phyloP scores from a whole-genome alignment of 805 yeast genomes.

The Priceomyces castillae region DNA sequence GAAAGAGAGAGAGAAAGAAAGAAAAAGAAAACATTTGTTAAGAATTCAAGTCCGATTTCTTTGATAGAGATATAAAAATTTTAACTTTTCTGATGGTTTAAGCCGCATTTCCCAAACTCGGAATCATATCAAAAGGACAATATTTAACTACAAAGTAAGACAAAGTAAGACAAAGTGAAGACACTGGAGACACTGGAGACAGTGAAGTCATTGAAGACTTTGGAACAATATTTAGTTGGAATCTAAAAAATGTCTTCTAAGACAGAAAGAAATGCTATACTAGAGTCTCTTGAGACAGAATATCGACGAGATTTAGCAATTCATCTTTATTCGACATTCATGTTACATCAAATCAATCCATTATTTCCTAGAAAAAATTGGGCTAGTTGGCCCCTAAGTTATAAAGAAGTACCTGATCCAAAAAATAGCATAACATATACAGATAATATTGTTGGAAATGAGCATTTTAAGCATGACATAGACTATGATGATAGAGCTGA shows the following conservation, averaged over 20 bases:
- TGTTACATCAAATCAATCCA: slow-evolving; percentile 40
- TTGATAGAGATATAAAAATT: background rate
- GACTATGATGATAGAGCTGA: slow-evolving; percentile 12
- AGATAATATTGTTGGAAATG: slow-evolving; percentile 11
- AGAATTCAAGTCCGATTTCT: background rate
- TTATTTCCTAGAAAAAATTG: slow-evolving; percentile 40
- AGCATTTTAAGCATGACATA: slow-evolving; percentile 7
- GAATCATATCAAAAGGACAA: background rate
- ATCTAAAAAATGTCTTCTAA: slow-evolving; percentile 6
- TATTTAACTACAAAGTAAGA: too few species aligned
- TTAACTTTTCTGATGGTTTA: background rate
- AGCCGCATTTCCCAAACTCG: slow-evolving; percentile 2
- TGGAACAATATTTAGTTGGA: too few species aligned
- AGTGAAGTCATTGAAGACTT: too few species aligned
- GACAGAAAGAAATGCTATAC: slow-evolving; percentile 20
- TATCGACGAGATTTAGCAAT: slow-evolving; percentile 56
- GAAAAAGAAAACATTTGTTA: background rate
- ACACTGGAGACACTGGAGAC: too few species aligned
- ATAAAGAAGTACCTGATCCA: slow-evolving; percentile 38
- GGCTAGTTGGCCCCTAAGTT: slow-evolving; percentile 59
- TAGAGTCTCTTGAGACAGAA: slow-evolving; percentile 44
- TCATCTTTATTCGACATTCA: slow-evolving; percentile 60
- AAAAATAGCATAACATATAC: slow-evolving; percentile 19
- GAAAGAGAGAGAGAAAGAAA: slow-evolving; percentile 5
- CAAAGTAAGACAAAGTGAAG: background rate